phyloP scores from a whole-genome alignment of 2,329 filamentous ascomycete genomes.

The Herpotrichia juniperi region DNA sequence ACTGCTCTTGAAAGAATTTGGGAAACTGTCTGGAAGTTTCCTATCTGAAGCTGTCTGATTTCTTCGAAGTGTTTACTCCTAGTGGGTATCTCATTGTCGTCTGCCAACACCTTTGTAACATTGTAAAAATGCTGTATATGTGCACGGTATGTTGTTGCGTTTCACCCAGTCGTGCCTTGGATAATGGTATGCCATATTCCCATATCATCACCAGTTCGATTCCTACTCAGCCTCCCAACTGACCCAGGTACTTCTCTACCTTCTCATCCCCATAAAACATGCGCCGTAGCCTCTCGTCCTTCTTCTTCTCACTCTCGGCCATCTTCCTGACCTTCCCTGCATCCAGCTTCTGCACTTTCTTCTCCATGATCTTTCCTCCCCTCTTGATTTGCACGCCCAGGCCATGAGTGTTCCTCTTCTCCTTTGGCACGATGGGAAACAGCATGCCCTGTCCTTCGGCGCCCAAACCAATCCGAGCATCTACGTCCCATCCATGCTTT shows the following conservation, averaged over 20 bases:
- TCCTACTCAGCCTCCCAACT: conserved; percentile 11
- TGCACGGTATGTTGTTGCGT: no score
- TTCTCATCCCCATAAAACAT: conserved; percentile 79
- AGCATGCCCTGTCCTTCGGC: conserved; percentile 71
- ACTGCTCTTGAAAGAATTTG: no score
- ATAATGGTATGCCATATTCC: not conserved
- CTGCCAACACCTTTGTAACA: not conserved
- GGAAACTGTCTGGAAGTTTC: no score
- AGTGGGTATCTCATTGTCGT: not conserved
- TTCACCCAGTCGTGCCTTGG: not conserved
- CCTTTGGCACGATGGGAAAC: conserved; percentile 73
- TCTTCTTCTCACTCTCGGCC: conserved; percentile 67
- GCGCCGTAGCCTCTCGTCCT: conserved; percentile 67
- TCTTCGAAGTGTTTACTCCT: not conserved
- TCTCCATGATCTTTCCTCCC: conserved; percentile 47
- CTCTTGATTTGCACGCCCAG: conserved; percentile 63
- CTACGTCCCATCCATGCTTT: conserved; percentile 76
- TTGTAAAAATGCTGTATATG: no score
- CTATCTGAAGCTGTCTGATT: not conserved
- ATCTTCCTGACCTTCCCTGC: conserved; percentile 72
- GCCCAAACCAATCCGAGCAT: conserved; percentile 74
- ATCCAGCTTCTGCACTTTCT: conserved; percentile 59
- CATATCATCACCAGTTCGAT: not conserved
- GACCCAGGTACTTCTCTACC: conserved; percentile 73
- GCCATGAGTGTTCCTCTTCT: conserved; percentile 77